Percentiles rank a stretch among this genome's conserved stretches.
These are phyloP conservation scores for Orbilia blumenaviensis DNA, from an alignment of 2,329 filamentous ascomycete species.

Conservation along the genomic window DNA sequence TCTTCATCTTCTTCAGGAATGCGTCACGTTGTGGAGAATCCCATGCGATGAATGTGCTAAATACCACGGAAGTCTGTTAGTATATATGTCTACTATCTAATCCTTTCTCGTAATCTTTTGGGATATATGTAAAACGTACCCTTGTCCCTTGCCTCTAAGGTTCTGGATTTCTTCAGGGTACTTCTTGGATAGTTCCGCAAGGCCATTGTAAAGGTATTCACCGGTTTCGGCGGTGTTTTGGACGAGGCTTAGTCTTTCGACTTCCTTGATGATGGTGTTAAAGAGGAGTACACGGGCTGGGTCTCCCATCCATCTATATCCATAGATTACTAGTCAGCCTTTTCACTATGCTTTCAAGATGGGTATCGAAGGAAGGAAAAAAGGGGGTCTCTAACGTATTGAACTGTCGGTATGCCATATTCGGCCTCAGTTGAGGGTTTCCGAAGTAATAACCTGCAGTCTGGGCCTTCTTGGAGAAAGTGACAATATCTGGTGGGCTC, in stretches of 20 bases:
- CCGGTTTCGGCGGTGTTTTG: conserved; percentile 78
- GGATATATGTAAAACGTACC: too few relatives aligned
- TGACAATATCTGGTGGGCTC: conserved; percentile 88
- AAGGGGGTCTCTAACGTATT: too few relatives aligned
- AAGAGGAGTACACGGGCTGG: conserved; percentile 84
- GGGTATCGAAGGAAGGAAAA: too few relatives aligned
- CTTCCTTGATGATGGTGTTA: conserved; percentile 83
- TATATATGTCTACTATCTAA: not conserved
- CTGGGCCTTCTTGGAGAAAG: conserved; percentile 95
- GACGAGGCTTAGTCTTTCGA: conserved; percentile 79
- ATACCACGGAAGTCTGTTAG: too few relatives aligned
- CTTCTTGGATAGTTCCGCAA: conserved; percentile 73
- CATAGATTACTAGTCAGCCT: not conserved
- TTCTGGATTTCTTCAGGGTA: conserved; percentile 83
- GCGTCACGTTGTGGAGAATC: conserved; percentile 82
- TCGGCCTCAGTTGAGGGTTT: conserved; percentile 79
- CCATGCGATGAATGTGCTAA: conserved; percentile 84
- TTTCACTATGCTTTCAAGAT: too few relatives aligned
- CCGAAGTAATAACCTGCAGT: conserved; percentile 92
- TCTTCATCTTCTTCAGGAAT: conserved; percentile 81
- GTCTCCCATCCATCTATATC: conserved; percentile 82
- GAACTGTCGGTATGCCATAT: conserved; percentile 95
- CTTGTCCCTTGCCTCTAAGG: conserved; percentile 84
- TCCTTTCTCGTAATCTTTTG: not conserved
- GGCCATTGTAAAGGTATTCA: conserved; percentile 76